Evolutionary conservation across 2,329 filamentous ascomycete species (phyloP).

Genomic region (Fusarium illudens): DNA sequence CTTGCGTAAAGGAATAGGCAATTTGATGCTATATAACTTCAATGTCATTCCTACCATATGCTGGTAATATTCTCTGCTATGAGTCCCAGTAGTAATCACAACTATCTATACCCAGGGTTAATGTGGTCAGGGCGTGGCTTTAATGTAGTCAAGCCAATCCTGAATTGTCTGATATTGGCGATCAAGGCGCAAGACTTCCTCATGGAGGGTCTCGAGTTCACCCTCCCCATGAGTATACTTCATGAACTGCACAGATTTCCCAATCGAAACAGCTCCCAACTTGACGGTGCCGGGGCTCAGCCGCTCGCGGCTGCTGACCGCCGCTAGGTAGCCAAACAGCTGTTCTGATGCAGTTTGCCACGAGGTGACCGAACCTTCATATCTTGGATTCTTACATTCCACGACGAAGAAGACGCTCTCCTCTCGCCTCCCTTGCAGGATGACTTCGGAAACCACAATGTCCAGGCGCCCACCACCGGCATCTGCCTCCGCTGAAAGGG

Average conservation of each 20-base stretch:
- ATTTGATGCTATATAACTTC: too few relatives aligned
- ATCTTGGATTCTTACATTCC: not conserved
- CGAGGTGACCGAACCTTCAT: not conserved
- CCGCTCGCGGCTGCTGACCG: not conserved
- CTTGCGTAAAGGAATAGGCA: too few relatives aligned
- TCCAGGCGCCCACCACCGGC: not conserved
- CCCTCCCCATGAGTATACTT: not conserved
- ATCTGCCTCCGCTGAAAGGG: not conserved
- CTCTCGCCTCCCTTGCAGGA: not conserved
- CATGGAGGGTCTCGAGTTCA: not conserved
- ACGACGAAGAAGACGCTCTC: not conserved
- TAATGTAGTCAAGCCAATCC: not conserved
- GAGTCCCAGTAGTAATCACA: too few relatives aligned
- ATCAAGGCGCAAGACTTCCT: not conserved
- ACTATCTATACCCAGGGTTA: too few relatives aligned
- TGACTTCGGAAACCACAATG: not conserved
- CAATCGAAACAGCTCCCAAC: not conserved
- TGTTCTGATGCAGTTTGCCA: not conserved
- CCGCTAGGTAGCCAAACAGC: not conserved
- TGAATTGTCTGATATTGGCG: not conserved
- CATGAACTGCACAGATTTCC: not conserved
- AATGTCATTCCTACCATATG: too few relatives aligned
- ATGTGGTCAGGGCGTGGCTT: not conserved
- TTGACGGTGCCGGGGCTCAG: not conserved
- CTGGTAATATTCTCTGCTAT: too few relatives aligned